These are phyloP conservation scores for Colletotrichum musae DNA, from an alignment of 2,329 filamentous ascomycete genomes.

Conservation along the genomic window DNA sequence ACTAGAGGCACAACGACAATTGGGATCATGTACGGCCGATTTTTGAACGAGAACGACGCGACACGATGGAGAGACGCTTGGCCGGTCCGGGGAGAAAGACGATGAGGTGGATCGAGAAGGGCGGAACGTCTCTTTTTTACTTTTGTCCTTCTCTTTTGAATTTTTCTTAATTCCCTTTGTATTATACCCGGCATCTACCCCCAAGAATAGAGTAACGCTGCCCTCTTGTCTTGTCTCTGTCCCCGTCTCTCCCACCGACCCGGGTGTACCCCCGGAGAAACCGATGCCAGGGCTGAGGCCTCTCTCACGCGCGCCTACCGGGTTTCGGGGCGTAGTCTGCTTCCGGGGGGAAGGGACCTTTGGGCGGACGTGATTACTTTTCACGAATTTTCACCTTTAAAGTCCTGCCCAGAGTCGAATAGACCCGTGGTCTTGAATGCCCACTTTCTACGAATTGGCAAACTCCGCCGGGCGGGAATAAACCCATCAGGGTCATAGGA, in stretches of 20 bases:
- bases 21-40: neutral
- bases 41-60: slow-evolving; percentile 23
- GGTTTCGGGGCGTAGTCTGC: no score
- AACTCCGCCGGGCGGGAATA: no score
- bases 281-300: slow-evolving; percentile 19
- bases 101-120: neutral
- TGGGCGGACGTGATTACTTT: neutral
- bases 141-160: no score
- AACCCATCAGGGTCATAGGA: no score
- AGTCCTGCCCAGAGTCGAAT: no score
- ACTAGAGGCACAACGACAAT: neutral
- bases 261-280: slow-evolving; percentile 11
- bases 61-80: slow-evolving; percentile 9
- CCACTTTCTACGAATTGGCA: no score
- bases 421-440: no score
- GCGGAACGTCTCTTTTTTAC: slow-evolving; percentile 4
- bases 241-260: neutral
- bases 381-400: no score
- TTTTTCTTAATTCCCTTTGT: slow-evolving; percentile 26
- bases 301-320: neutral
- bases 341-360: no score
- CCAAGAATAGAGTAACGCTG: slow-evolving; percentile 31
- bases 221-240: no score
- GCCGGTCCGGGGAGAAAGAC: neutral
- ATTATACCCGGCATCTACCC: slow-evolving; percentile 36